Conservation (phyloP, 495 filamentous ascomycete species). For the Cercophora newfieldiana region DNA sequence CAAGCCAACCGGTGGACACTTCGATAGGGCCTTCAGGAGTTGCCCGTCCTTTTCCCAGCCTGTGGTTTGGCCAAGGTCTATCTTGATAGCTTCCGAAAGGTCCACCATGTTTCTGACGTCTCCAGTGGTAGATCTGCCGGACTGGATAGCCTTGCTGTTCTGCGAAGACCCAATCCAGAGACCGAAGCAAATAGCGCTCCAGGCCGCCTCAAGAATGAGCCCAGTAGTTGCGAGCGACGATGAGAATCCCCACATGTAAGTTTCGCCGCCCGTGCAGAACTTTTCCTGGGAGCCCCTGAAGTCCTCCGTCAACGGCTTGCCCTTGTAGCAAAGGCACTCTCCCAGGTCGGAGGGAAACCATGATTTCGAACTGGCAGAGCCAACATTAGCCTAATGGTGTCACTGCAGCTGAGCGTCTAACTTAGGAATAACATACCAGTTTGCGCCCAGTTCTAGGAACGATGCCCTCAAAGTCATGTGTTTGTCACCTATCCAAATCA, state of each 20-base stretch:
- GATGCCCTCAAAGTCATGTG: background rate
- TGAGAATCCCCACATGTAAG: slow-evolving; percentile 14
- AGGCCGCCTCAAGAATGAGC: slow-evolving; percentile 4
- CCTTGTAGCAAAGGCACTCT: slow-evolving; percentile 16
- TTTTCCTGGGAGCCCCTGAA: background rate
- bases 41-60: background rate
- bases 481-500: background rate
- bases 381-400: background rate
- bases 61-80: background rate
- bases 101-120: slow-evolving; percentile 10
- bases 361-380: background rate
- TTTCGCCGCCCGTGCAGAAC: background rate
- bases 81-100: background rate
- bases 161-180: background rate
- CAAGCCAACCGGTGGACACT: background rate
- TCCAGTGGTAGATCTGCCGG: background rate
- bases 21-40: background rate
- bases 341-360: background rate
- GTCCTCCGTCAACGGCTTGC: slow-evolving; percentile 9
- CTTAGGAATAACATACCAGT: background rate
- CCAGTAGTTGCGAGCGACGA: background rate
- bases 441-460: background rate
- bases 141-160: background rate
- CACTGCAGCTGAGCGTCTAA: too few species aligned
- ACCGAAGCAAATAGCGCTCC: background rate